Evolutionary conservation across 805 yeast genomes (phyloP).

Genomic region (Priceomyces melissophilus): DNA sequence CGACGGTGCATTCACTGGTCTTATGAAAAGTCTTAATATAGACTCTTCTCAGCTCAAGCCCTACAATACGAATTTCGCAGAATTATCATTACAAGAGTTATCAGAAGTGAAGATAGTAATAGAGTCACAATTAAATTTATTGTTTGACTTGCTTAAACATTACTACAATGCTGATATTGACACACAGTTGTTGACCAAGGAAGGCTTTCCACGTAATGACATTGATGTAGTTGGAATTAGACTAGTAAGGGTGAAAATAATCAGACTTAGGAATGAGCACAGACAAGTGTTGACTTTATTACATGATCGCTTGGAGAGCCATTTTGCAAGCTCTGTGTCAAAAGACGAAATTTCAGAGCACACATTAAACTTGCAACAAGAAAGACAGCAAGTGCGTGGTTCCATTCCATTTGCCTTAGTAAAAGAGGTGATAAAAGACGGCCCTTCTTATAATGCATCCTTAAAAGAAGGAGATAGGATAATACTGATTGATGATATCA

Average conservation of each 20-base stretch:
- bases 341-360: not conserved
- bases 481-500: conserved; percentile 49
- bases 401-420: conserved; percentile 55
- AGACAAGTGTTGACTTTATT: conserved; percentile 45
- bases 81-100: conserved; percentile 8
- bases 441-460: conserved; percentile 60
- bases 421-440: conserved; percentile 41
- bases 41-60: conserved; percentile 19
- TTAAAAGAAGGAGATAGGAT: conserved; percentile 53
- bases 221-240: conserved; percentile 72
- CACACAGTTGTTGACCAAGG: conserved; percentile 59
- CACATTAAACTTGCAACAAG: not conserved
- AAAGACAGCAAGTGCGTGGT: not conserved
- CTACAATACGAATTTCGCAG: conserved; percentile 17
- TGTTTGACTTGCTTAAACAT: conserved; percentile 42
- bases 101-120: conserved; percentile 13
- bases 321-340: conserved; percentile 10
- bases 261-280: conserved; percentile 69
- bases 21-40: conserved; percentile 25
- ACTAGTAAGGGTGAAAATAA: conserved; percentile 57
- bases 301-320: conserved; percentile 43
- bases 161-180: conserved; percentile 56
- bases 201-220: conserved; percentile 86
- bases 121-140: conserved; percentile 22
- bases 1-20: conserved; percentile 21